A percentile compares a stretch with the other conserved stretches of the same genome.
These are phyloP conservation scores for Globisporangium abappressorium DNA, from an alignment of 352 stramenopile species.

Conservation along the genomic window DNA sequence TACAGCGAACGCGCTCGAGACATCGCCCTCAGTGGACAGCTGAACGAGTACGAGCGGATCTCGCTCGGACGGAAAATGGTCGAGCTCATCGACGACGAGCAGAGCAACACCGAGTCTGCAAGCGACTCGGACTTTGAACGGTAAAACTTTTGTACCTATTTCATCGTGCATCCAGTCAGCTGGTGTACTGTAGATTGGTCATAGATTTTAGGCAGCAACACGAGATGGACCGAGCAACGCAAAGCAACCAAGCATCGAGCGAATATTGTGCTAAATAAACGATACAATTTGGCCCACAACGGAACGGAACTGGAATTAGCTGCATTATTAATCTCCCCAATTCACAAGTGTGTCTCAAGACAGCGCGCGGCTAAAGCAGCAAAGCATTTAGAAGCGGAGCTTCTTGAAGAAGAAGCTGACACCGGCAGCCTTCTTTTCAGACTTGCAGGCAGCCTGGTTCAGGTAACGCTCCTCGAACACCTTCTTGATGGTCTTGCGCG, in stretches of 20 bases:
- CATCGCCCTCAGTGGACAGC: constrained; percentile 17
- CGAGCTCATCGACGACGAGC: constrained; percentile 30
- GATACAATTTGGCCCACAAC: constrained; percentile 29
- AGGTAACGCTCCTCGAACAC: constrained; percentile 98
- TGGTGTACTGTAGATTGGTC: not conserved
- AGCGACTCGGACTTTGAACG: constrained; percentile 30
- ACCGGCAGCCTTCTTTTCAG: constrained; percentile 97
- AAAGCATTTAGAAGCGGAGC: constrained; percentile 96
- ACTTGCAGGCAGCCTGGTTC: constrained; percentile 95
- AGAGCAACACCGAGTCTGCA: constrained; percentile 20
- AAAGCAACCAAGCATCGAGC: not conserved
- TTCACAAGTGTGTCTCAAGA: constrained; percentile 44
- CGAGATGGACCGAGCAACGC: not conserved
- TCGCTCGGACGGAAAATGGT: constrained; percentile 35
- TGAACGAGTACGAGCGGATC: constrained; percentile 36
- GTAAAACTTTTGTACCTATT: not conserved
- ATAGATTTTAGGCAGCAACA: not conserved
- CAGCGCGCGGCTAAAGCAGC: constrained; percentile 18
- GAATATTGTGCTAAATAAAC: not conserved
- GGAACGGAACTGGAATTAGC: constrained; percentile 64
- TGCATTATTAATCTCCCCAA: constrained; percentile 56
- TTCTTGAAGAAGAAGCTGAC: constrained; percentile 99
- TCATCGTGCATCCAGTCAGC: not conserved
- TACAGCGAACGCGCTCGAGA: constrained; percentile 28
- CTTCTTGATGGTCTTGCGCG: constrained; percentile 99